phyloP scores from a whole-genome alignment of 2,329 filamentous ascomycete species.

The Taxawa tesnikishii region DNA sequence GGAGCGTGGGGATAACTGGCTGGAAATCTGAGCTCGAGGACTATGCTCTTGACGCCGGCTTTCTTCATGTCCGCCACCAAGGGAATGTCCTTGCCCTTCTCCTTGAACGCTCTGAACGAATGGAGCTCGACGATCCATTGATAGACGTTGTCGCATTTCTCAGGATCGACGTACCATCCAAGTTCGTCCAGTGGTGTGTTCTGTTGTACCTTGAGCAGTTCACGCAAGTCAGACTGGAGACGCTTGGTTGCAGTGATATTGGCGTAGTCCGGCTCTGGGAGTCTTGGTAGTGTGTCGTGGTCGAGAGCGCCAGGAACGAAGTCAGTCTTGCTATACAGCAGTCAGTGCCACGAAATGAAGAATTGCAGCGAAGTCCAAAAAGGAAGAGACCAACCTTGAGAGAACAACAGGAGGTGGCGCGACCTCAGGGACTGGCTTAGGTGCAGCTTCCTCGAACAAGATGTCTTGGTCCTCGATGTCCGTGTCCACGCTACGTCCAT shows the following conservation, averaged over 20 bases:
- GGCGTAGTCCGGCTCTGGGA: conserved; percentile 56
- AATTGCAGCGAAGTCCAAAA: too few relatives aligned
- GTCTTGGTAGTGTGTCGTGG: conserved; percentile 46
- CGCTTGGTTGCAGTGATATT: conserved; percentile 47
- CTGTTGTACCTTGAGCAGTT: conserved; percentile 52
- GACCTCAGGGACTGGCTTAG: too few relatives aligned
- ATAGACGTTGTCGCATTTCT: conserved; percentile 60
- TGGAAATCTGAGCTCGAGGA: conserved; percentile 73
- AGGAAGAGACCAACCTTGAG: too few relatives aligned
- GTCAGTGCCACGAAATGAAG: too few relatives aligned
- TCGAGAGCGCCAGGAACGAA: conserved; percentile 60
- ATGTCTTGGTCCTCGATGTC: conserved; percentile 34
- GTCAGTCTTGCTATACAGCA: conserved; percentile 31
- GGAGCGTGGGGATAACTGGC: conserved; percentile 64
- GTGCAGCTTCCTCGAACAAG: conserved; percentile 18
- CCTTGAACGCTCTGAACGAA: conserved; percentile 44
- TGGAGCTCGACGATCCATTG: conserved; percentile 90
- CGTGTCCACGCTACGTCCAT: conserved; percentile 34
- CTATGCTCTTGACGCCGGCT: conserved; percentile 50
- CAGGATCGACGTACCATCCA: conserved; percentile 70
- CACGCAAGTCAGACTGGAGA: conserved; percentile 52
- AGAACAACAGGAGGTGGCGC: too few relatives aligned
- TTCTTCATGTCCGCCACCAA: conserved; percentile 63
- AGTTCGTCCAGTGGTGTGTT: conserved; percentile 50
- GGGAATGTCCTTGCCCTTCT: conserved; percentile 36